A percentile compares a stretch with the other conserved stretches of the same genome.
phyloP scores from a whole-genome alignment of 305 asterid genomes.

The Solanum hybrid region DNA sequence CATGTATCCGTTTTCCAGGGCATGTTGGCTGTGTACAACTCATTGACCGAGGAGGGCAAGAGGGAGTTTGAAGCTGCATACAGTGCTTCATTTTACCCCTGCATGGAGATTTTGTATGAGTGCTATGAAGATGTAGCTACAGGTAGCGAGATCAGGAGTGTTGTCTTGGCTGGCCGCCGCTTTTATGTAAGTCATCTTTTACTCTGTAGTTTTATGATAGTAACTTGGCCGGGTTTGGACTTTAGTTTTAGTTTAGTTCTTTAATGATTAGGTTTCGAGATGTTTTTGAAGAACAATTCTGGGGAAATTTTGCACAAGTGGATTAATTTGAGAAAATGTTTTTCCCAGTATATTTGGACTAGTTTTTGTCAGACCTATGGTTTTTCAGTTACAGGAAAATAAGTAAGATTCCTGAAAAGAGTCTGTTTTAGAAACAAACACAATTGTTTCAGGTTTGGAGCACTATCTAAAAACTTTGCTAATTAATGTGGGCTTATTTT shows the following conservation, averaged over 20 bases:
- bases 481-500: not conserved
- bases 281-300: not conserved
- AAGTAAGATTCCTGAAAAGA: not conserved
- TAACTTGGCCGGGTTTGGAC: not conserved
- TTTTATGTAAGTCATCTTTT: constrained; percentile 46
- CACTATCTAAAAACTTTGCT: not conserved
- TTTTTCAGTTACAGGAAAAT: not conserved
- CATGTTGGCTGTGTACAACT: constrained; percentile 76
- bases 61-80: constrained; percentile 74
- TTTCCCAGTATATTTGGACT: not conserved
- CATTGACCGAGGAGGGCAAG: constrained; percentile 69
- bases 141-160: constrained; percentile 93
- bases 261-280: not conserved
- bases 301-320: not conserved
- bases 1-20: constrained; percentile 33
- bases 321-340: not conserved
- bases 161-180: constrained; percentile 96
- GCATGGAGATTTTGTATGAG: constrained; percentile 92
- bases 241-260: not conserved
- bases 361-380: not conserved
- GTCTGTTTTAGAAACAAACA: not conserved
- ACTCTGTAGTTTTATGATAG: not conserved
- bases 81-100: constrained; percentile 84
- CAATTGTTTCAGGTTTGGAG: not conserved
- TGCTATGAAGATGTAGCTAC: constrained; percentile 95